These are phyloP conservation scores for Porphyrellus sp. DNA, from an alignment of 1,284 basidiomycete species.

Conservation along the genomic window DNA sequence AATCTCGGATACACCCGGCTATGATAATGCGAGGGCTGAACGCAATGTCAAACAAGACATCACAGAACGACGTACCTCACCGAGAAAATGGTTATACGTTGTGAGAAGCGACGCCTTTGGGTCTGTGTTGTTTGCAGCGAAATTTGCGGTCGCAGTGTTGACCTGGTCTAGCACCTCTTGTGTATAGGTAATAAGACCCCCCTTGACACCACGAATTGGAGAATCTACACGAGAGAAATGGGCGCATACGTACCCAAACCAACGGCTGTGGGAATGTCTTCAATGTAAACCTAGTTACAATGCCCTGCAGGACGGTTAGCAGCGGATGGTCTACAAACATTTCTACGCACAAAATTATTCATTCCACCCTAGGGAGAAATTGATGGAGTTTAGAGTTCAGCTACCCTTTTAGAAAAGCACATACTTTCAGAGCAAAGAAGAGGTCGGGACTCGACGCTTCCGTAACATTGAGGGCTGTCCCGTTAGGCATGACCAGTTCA, in stretches of 20 bases:
- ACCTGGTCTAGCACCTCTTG: conserved; percentile 16
- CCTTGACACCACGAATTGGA: conserved; percentile 35
- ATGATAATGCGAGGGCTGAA: not conserved
- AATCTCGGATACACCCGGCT: conserved; percentile 27
- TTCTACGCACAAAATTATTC: conserved; percentile 56
- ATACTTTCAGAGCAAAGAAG: conserved; percentile 48
- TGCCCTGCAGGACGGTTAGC: conserved; percentile 41
- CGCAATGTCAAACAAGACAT: too few relatives aligned
- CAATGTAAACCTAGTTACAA: conserved; percentile 57
- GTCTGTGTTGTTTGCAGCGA: conserved; percentile 46
- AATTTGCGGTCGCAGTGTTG: conserved; percentile 46
- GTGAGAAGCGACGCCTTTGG: conserved; percentile 57
- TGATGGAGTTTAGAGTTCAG: not conserved
- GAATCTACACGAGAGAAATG: not conserved
- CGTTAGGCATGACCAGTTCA: not conserved
- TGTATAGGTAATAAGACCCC: conserved; percentile 48
- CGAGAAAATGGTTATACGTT: conserved; percentile 46
- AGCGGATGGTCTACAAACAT: not conserved
- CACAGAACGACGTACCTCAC: conserved; percentile 31
- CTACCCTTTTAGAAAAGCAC: not conserved
- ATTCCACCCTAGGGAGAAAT: conserved; percentile 42
- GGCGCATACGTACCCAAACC: conserved; percentile 50
- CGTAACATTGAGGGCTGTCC: not conserved
- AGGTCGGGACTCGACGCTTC: conserved; percentile 35
- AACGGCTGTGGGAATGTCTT: conserved; percentile 50